Conservation (phyloP, 352 stramenopile species). For the Pythium dissimile region DNA sequence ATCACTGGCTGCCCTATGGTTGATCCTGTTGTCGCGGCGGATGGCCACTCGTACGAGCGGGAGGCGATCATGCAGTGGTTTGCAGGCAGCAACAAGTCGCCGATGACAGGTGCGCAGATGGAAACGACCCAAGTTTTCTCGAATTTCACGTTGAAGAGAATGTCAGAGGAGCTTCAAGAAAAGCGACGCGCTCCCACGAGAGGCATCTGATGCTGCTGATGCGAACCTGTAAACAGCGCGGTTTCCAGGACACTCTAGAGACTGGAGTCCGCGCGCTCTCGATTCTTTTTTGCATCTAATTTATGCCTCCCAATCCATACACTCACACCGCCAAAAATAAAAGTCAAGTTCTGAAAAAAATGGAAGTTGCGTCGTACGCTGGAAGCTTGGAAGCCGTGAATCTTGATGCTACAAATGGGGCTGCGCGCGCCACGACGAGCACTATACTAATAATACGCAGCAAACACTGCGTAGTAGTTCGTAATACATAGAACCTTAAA, state of each 20-base stretch:
- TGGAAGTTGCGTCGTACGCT: too few relatives aligned
- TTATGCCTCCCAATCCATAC: neutral
- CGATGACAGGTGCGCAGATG: conserved; percentile 74
- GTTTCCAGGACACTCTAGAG: neutral
- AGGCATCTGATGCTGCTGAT: neutral
- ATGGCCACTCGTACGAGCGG: conserved; percentile 98
- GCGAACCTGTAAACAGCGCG: neutral
- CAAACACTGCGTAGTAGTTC: too few relatives aligned
- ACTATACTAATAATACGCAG: too few relatives aligned
- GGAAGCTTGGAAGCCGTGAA: too few relatives aligned
- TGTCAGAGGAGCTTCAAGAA: conserved; percentile 50
- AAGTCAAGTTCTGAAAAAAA: too few relatives aligned
- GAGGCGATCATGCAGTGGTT: conserved; percentile 94
- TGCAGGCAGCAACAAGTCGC: conserved; percentile 73
- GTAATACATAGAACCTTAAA: too few relatives aligned
- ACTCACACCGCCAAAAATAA: neutral
- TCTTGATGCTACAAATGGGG: too few relatives aligned
- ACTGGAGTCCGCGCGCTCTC: neutral
- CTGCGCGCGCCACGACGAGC: too few relatives aligned
- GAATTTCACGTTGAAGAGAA: conserved; percentile 68
- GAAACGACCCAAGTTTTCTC: conserved; percentile 69
- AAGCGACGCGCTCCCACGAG: neutral
- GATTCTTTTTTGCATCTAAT: neutral
- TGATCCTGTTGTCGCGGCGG: conserved; percentile 94
- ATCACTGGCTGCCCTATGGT: conserved; percentile 95